Base-by-base conservation (phyloP, 164 flowering plant species). In the Chimonanthus praecox region DNA sequence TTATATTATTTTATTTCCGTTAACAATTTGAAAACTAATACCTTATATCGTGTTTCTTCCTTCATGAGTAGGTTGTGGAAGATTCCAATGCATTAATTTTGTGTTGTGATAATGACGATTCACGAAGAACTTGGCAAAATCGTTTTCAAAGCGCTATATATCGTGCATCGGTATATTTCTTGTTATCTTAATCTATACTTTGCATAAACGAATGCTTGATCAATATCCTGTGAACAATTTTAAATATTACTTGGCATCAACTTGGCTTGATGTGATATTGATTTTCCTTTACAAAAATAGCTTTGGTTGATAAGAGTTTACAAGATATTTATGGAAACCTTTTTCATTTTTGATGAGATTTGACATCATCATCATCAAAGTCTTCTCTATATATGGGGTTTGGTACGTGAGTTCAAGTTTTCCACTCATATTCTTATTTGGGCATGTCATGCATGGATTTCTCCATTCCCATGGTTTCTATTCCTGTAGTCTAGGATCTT, bases 61-160 rank as follows among this genome's bases (percentile, higher is more conserved):
- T 71, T 47, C 8, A 33, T 60, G 13, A 82, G 51, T 78, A 95
- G 99, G 86, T 93, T 72, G 81, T 93, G 58, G 98, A 93, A 84
- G 90, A 89, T 82, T 80, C 66, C 48, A 92, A 85, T 88, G 89
- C 97, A 18, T 49, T 95, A 11, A 85, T 93, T 61, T 64, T 95
- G 70, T 81, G 85, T 49, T 92, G 78, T 78, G 97, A 93, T 70
- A 83, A 88, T 71, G 92, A 93, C 11, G 94, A 92, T 58, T 84
- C 87, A 67, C 77, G 80, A 75, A 88, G 74, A 74, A 82, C 79
- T 48, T 95, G 99, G 99, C 89, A 84, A 50, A 86, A 83, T 62
- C 87, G 89, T 58, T 77, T 95, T 76, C 97, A 86, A 80, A 91
- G 92, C 76, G 94, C 95, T 70, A 87, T 89, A 64, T 95, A 95